phyloP scores from a whole-genome alignment of 2,329 filamentous ascomycete genomes.

The Cucurbitaria berberidis region DNA sequence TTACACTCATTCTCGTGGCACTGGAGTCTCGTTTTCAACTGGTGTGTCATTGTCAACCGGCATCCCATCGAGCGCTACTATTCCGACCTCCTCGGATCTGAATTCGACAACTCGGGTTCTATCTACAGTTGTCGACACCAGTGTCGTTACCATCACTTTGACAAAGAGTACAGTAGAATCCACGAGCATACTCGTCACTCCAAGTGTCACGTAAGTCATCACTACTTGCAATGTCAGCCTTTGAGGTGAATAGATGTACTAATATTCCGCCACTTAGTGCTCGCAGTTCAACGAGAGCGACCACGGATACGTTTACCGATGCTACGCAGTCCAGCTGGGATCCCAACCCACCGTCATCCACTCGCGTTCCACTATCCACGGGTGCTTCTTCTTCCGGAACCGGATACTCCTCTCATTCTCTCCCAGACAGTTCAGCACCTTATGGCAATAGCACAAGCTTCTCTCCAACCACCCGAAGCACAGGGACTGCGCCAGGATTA shows the following conservation, averaged over 20 bases:
- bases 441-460: constrained; percentile 15
- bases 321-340: constrained; percentile 27
- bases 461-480: constrained; percentile 4
- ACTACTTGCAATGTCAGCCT: neutral
- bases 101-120: constrained; percentile 5
- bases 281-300: neutral
- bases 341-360: constrained; percentile 9
- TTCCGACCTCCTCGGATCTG: neutral
- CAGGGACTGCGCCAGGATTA: constrained; percentile 6
- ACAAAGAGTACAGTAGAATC: neutral
- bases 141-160: constrained; percentile 9
- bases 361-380: constrained; percentile 12
- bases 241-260: constrained; percentile 5
- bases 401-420: neutral
- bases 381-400: constrained; percentile 13
- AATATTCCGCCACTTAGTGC: constrained; percentile 6
- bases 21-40: constrained; percentile 6
- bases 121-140: constrained; percentile 11
- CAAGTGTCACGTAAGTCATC: constrained; percentile 17
- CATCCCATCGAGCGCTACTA: constrained; percentile 6
- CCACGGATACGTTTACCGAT: constrained; percentile 22
- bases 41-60: constrained; percentile 10
- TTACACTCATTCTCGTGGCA: constrained; percentile 3
- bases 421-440: constrained; percentile 8
- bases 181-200: neutral